These are phyloP conservation scores for Suillus variegatus DNA, from an alignment of 768 basidiomycete genomes.

Conservation along the genomic window DNA sequence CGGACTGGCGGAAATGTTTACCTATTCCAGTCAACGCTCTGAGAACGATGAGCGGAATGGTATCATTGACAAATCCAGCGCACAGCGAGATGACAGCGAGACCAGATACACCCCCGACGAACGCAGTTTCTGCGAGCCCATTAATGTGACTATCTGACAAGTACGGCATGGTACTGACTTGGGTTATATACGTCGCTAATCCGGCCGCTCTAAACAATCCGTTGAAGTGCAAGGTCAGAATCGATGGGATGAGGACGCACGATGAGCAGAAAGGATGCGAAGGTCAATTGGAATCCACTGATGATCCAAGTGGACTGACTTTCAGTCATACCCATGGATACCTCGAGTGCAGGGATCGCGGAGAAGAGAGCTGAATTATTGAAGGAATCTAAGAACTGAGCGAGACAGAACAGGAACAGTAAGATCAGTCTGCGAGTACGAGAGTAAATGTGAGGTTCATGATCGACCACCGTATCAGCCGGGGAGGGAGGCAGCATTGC, in stretches of 20 bases:
- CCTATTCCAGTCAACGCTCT: conserved; percentile 54
- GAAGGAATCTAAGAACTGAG: conserved; percentile 46
- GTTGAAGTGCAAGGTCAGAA: neutral
- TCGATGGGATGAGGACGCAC: conserved; percentile 23
- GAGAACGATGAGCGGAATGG: conserved; percentile 50
- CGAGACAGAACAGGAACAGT: conserved; percentile 39
- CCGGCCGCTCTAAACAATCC: conserved; percentile 35
- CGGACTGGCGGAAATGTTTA: conserved; percentile 14
- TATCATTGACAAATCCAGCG: conserved; percentile 47
- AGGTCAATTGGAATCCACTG: conserved; percentile 42
- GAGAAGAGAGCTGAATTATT: conserved; percentile 42
- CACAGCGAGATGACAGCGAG: conserved; percentile 47
- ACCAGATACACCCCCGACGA: conserved; percentile 39
- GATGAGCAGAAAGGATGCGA: conserved; percentile 42
- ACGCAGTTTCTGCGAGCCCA: conserved; percentile 35
- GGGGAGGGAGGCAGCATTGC: conserved; percentile 14
- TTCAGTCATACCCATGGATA: conserved; percentile 19
- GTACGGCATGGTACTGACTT: conserved; percentile 27
- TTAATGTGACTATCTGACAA: neutral
- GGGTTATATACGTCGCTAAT: conserved; percentile 42
- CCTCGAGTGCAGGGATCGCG: conserved; percentile 37
- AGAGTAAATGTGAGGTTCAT: conserved; percentile 17
- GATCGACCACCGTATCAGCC: conserved; percentile 4
- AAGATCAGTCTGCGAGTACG: conserved; percentile 29
- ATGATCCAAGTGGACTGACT: conserved; percentile 40